Base-by-base conservation (phyloP, 1,284 basidiomycete species). In the Amylostereum areolatum region DNA sequence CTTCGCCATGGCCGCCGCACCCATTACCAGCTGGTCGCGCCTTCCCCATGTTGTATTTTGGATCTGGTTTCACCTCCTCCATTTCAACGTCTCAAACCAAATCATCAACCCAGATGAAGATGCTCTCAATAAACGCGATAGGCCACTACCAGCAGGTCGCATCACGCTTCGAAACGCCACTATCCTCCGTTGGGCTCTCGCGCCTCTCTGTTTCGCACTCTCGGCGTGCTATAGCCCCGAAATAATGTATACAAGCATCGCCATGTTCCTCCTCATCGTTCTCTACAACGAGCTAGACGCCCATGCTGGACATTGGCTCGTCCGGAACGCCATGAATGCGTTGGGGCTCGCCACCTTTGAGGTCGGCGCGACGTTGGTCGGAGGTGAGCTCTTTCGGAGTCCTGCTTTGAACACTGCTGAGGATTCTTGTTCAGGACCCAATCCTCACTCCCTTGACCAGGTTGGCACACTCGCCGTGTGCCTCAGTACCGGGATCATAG, bases 21-120 rank as follows among this genome's bases (percentile, higher is more conserved):
- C 66, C 9, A 37, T 63, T 5, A 50, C 49, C 35, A 49, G 50
- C 11, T 32, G 59, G 11, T 43, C 37, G 4, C 57, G 55, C 8
- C 49, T 70, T 12, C 34, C 28, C 5, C 41, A 6, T 6, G 12
- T 28, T 8, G 11, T 43, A 5, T 5, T 67, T 25, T 77, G 74
- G 74, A 59, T 71, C 4, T 77, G 68, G 70, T 36, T 70, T 2
- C 70, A 77, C 37, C 54, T 69, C 2, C 58, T 77, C 7, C 71
- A 73, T 33, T 70, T 70, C 53, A 57, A 67, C 43, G 57, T 75
- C 25, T 66, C 74, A 1, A 76, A 76, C 47, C 74, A 76, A 56
- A 63, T 61, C 43, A 58, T 68, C 27, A 57, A 59, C 2, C 61
- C 63, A 2, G 64, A 65, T 9, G 75, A 76, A 52, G 74, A 77